Evolutionary conservation across 2,329 filamentous ascomycete genomes (phyloP).

Genomic region (Curvularia lunata): DNA sequence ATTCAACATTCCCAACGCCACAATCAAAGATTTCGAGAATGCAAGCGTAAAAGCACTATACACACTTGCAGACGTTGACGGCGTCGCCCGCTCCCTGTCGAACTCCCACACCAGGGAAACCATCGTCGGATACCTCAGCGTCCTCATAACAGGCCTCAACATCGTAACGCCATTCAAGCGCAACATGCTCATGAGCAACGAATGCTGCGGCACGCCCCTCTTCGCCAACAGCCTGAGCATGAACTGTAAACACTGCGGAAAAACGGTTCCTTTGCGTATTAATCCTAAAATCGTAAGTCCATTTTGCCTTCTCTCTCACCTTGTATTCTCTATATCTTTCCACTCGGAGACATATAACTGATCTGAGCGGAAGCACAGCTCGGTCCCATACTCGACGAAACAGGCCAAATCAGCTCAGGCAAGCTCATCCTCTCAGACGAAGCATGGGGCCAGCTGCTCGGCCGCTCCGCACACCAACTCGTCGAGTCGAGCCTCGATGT

Average conservation of each 20-base stretch:
- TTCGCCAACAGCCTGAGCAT: slow-evolving; percentile 58
- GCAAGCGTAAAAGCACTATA: slow-evolving; percentile 49
- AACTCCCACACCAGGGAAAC: slow-evolving; percentile 40
- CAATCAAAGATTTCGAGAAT: slow-evolving; percentile 24
- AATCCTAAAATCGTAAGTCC: slow-evolving; percentile 51
- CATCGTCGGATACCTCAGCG: slow-evolving; percentile 54
- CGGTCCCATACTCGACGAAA: slow-evolving; percentile 60
- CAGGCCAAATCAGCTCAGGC: slow-evolving; percentile 57
- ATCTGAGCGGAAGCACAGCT: slow-evolving; percentile 33
- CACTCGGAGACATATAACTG: no score
- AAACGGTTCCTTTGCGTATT: slow-evolving; percentile 44
- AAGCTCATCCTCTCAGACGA: slow-evolving; percentile 61
- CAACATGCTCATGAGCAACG: slow-evolving; percentile 54
- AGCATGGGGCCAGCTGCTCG: slow-evolving; percentile 61
- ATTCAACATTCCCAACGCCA: slow-evolving; percentile 52
- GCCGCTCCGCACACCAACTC: slow-evolving; percentile 54
- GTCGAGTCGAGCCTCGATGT: slow-evolving; percentile 48
- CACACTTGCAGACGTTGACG: slow-evolving; percentile 55
- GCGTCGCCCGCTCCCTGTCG: slow-evolving; percentile 41
- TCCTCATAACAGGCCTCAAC: slow-evolving; percentile 53
- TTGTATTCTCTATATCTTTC: background rate
- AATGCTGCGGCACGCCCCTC: slow-evolving; percentile 61
- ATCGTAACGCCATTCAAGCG: slow-evolving; percentile 51
- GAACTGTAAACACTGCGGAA: slow-evolving; percentile 53
- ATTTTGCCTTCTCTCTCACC: no score